phyloP scores from a whole-genome alignment of 176 grass and related monocot species.

The barley (Hordeum vulgare) region DNA sequence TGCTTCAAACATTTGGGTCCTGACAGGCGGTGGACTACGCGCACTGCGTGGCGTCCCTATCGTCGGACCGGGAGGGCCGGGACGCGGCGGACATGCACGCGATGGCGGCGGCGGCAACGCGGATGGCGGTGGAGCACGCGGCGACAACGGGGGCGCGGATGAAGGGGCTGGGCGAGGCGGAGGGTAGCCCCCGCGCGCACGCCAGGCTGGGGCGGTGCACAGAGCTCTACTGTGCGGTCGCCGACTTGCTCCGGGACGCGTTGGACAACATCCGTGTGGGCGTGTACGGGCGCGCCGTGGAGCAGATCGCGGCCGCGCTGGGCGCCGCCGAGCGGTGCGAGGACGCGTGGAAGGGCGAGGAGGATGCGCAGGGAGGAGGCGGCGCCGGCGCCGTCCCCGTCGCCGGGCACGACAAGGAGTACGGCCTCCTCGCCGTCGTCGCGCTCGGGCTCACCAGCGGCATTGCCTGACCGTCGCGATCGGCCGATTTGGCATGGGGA shows the following conservation, averaged over 20 bases:
- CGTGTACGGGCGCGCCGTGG: conserved; percentile 33
- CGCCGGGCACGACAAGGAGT: conserved; percentile 35
- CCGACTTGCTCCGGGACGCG: conserved; percentile 36
- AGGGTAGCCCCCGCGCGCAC: conserved; percentile 11
- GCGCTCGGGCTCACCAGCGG: conserved; percentile 18
- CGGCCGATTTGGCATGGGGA: no score
- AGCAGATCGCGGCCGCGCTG: conserved; percentile 31
- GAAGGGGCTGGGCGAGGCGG: conserved; percentile 27
- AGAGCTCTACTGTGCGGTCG: conserved; percentile 33
- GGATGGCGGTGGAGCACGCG: conserved; percentile 35
- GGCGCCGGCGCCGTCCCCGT: not conserved
- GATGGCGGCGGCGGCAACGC: conserved; percentile 21
- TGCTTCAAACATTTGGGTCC: no score
- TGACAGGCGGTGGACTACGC: conserved; percentile 19
- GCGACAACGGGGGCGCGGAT: conserved; percentile 33
- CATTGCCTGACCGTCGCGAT: not conserved
- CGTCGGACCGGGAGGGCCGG: not conserved
- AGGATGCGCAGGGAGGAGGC: not conserved
- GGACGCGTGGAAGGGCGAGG: conserved; percentile 41
- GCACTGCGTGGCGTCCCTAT: conserved; percentile 31
- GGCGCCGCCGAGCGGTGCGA: conserved; percentile 49
- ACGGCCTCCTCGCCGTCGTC: conserved; percentile 25
- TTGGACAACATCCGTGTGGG: conserved; percentile 38
- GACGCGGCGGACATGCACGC: conserved; percentile 17
- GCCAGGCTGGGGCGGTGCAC: conserved; percentile 24